These are phyloP conservation scores for Pleurotus salmoneostramineus DNA, from an alignment of 768 basidiomycete genomes.

Conservation along the genomic window DNA sequence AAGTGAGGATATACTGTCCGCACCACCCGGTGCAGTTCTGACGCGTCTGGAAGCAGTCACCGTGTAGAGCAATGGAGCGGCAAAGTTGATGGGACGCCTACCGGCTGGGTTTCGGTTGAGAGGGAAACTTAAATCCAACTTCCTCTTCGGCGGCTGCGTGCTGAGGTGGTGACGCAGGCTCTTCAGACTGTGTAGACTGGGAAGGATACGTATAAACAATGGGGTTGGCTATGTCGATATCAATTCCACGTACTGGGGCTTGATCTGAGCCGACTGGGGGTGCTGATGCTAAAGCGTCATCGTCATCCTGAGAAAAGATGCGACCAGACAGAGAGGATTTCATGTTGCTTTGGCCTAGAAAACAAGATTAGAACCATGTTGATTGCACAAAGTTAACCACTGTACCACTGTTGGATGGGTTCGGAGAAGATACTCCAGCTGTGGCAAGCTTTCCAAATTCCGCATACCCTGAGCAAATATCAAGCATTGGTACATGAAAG, in stretches of 20 bases:
- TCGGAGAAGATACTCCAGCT: conserved; percentile 12
- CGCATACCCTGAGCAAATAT: conserved; percentile 52
- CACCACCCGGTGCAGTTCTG: conserved; percentile 42
- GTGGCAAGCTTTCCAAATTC: conserved; percentile 58
- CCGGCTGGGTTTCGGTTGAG: conserved; percentile 49
- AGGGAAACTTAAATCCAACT: conserved; percentile 29
- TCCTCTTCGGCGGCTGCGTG: conserved; percentile 6
- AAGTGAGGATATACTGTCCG: conserved; percentile 37
- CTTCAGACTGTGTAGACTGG: too few species aligned
- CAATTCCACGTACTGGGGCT: too few species aligned
- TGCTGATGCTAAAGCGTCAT: conserved; percentile 57
- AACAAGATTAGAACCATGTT: too few species aligned
- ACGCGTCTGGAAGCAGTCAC: conserved; percentile 30
- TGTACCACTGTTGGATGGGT: conserved; percentile 5
- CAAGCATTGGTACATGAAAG: background rate
- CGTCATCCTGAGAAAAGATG: conserved; percentile 47
- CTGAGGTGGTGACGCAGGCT: background rate
- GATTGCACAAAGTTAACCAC: too few species aligned
- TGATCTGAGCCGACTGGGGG: conserved; percentile 45
- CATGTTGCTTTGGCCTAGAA: background rate
- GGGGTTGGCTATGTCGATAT: too few species aligned
- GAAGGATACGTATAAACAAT: too few species aligned
- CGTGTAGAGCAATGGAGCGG: too few species aligned
- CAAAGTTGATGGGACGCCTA: conserved; percentile 16
- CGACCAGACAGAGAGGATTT: background rate